Evolutionary conservation across 202 grass and related monocot genomes (phyloP), one percentile per base, ranked within the genome.

Genomic region (Hordeum pubiflorum): DNA sequence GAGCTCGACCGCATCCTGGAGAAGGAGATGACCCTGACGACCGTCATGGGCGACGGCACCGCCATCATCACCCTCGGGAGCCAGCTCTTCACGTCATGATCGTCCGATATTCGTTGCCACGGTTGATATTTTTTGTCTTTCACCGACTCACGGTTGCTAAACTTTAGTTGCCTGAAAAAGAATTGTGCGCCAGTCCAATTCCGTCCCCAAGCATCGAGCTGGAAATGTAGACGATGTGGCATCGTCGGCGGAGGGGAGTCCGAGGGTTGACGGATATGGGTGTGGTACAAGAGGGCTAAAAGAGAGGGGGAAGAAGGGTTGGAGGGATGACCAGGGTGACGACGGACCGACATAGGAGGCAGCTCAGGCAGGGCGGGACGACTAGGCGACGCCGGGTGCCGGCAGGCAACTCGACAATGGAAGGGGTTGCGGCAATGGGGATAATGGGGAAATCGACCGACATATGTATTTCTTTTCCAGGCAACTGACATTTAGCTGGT

Each of bases 11-110:
- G 84, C 31, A 94, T 92, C 61, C 85, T 97, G 6, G 91, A 97
- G 86, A 97, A 89, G 29, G 94, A 97, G 82, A 97, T 97, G 94
- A 85, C 79, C 6, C 82, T 97, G 52, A 97, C 94, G 36, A 97
- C 91, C 17, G 86, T 97, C 71, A 97, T 94, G 91, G 94, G 94
- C 4, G 91, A 97, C 3, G 94, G 94, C 62, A 97, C 91, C 10
- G 86, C 94, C 57, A 94, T 97, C 27, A 88, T 97, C 39, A 97
- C 91, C 65, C 91, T 97, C 0, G 94, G 94, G 54, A 97, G 94
- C 86, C 94, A 97, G 77, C 76, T 97, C 58, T 97, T 97, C 89
- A 92, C 84, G 34, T 86, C 86, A n/a, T 90, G 84, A 91, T 76
- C 8, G 89, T 76, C 8, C 38, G 3, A 27, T 41, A 41, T 65